phyloP scores from a whole-genome alignment of 1,139 yeast genomes.

The Debaryomyces fabryi region DNA sequence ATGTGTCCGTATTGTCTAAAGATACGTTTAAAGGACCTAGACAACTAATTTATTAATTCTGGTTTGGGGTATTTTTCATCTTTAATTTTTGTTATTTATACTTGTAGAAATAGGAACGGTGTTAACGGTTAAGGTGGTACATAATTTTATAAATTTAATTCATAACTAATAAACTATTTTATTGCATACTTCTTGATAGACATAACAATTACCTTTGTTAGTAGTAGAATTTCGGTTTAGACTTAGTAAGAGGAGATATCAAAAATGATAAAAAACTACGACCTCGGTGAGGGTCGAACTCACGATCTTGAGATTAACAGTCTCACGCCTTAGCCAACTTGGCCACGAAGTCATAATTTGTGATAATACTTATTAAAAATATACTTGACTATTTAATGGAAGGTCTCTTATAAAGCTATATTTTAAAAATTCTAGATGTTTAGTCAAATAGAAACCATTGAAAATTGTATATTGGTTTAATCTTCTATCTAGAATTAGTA shows the following conservation, averaged over 20 bases:
- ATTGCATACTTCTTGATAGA: not conserved
- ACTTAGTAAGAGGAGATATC: not conserved
- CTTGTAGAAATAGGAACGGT: not conserved
- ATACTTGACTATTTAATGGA: not conserved
- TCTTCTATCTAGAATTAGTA: not conserved
- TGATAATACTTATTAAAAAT: not conserved
- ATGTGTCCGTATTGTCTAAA: constrained; percentile 58
- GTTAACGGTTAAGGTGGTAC: not conserved
- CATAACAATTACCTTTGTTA: too few species aligned
- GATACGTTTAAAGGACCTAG: constrained; percentile 43
- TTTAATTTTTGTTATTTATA: not conserved
- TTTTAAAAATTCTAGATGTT: not conserved
- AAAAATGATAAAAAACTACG: constrained; percentile 17
- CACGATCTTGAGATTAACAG: constrained; percentile 54
- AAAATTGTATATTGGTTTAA: not conserved
- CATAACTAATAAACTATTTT: not conserved
- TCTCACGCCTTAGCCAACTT: constrained; percentile 61
- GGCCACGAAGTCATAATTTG: constrained; percentile 50
- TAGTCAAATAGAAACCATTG: not conserved
- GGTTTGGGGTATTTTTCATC: not conserved
- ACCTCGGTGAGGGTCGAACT: constrained; percentile 51
- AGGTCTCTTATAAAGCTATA: too few species aligned
- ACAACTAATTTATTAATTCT: constrained; percentile 3
- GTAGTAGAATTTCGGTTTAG: too few species aligned
- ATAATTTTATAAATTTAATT: not conserved